A percentile compares a stretch with the other conserved stretches of the same genome.
These are phyloP conservation scores for Backusella sp. DNA, from an alignment of 192 early-diverging fungal genomes.

Conservation along the genomic window DNA sequence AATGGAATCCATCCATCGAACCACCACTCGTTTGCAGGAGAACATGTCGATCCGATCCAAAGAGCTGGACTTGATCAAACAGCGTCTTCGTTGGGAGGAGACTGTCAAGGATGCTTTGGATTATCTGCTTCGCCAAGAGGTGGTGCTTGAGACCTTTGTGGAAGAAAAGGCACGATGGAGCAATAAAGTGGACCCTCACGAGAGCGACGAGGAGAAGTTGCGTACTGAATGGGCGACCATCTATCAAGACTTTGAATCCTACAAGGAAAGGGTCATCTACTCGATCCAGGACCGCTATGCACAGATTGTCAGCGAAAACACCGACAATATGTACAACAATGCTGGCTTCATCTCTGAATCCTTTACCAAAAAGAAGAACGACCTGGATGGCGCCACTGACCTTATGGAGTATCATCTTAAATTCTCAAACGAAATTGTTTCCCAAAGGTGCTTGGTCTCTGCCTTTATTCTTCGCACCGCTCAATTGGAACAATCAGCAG, in stretches of 20 bases:
- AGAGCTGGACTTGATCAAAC: conserved; percentile 19
- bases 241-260: conserved; percentile 7
- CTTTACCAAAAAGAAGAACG: conserved; percentile 13
- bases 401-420: conserved; percentile 1
- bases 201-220: background rate
- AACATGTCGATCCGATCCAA: conserved; percentile 10
- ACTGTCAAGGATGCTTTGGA: conserved; percentile 8
- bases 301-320: background rate
- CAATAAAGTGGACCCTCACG: background rate
- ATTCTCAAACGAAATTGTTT: conserved; percentile 26
- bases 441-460: conserved; percentile 17
- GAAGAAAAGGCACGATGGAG: conserved; percentile 29
- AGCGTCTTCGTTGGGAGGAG: conserved; percentile 16
- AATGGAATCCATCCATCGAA: conserved; percentile 18
- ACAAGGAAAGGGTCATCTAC: background rate
- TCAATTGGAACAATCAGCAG: conserved; percentile 23
- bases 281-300: conserved; percentile 8
- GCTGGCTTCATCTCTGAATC: background rate
- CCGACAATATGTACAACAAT: background rate
- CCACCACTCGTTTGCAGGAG: conserved; percentile 18
- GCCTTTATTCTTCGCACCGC: conserved; percentile 24
- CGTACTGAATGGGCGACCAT: background rate
- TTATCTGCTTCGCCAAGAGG: background rate
- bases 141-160: conserved; percentile 10
- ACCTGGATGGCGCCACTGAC: background rate